These are phyloP conservation scores for Aspergillus incahuasiensis DNA, from an alignment of 495 filamentous ascomycete species.

Conservation along the genomic window DNA sequence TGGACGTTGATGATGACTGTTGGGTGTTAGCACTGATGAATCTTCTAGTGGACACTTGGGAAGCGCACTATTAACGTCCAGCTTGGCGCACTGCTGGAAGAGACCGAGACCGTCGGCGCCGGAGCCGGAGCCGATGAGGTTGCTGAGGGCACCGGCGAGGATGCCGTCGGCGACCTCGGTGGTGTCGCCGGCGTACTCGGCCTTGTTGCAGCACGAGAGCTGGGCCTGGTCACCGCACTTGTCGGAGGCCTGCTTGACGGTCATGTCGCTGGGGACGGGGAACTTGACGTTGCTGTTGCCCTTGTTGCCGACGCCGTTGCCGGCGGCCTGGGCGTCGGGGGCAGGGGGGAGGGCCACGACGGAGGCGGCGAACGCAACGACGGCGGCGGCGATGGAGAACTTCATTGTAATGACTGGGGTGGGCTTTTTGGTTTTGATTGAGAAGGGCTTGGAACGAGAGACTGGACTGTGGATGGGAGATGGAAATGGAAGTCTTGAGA, in stretches of 20 bases:
- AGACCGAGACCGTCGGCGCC: slow-evolving; percentile 33
- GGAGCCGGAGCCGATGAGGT: slow-evolving; percentile 29
- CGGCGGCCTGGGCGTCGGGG: slow-evolving; percentile 5
- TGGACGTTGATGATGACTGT: slow-evolving; percentile 26
- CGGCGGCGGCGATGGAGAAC: slow-evolving; percentile 26
- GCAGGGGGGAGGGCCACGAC: slow-evolving; percentile 25
- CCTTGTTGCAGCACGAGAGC: slow-evolving; percentile 47
- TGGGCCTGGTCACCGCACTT: slow-evolving; percentile 45
- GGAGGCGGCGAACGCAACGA: slow-evolving; percentile 29
- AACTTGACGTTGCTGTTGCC: slow-evolving; percentile 30
- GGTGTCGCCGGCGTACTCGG: slow-evolving; percentile 41
- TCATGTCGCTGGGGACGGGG: slow-evolving; percentile 36
- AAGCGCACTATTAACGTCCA: slow-evolving; percentile 20
- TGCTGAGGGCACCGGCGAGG: slow-evolving; percentile 27
- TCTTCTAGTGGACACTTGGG: neutral
- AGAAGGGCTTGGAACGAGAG: slow-evolving; percentile 24
- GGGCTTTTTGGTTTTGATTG: slow-evolving; percentile 18
- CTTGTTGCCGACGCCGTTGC: slow-evolving; percentile 24
- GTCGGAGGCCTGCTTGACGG: slow-evolving; percentile 45
- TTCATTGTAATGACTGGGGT: slow-evolving; percentile 38
- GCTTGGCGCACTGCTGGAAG: slow-evolving; percentile 37
- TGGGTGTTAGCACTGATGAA: slow-evolving; percentile 1
- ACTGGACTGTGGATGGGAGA: slow-evolving; percentile 20
- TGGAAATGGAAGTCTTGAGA: slow-evolving; percentile 17
- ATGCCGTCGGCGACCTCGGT: slow-evolving; percentile 26